Base-by-base conservation (phyloP, 108 stramenopile genomes). In the Discostella stelligeroides region DNA sequence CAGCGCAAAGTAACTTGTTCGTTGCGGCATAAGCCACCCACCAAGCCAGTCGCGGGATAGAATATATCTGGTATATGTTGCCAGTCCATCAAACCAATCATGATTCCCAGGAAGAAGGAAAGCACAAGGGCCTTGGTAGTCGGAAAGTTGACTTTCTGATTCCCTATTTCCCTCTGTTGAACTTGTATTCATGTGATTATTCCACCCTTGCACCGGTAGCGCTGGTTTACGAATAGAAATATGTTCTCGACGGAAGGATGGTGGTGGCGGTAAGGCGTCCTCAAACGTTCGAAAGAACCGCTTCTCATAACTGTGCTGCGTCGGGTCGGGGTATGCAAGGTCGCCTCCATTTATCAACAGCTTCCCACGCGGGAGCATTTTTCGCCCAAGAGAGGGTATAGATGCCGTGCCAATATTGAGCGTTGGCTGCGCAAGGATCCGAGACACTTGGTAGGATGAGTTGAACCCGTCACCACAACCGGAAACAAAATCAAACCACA, bases 51-150 rank as follows among this genome's bases (percentile, higher is more conserved):
- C 87, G 13, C 85, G 64, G 13, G 68, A 75, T 53, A 85, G 62
- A 49, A 88, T 81, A 45, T 82, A 84, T 43, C 83, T 72, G 10
- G 81, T 81, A 45, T 77, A 88, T 13, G 85, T 85, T 11, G 70
- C 65, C 10, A 88, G 76, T 6, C 87, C 87, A 69, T 88, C 86
- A 59, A 84, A 85, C 87, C 87, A 88, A 47, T 88, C 87, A 68
- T 88, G 87, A 23, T 88, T 88, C 1, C 87, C 87, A 18, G 87
- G 87, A 20, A 83, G 29, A 23, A 67, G 25, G 40, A 68, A 73
- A 28, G 77, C 43, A 15, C 58, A 68, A 10, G 70, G 75, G 4
- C 70, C 80, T 38, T 43, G 25, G 24, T 76, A 77, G 24, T 55
- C 49, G 21, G 68, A 49, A 17, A 70, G 39, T 6, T 23, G 39